These are phyloP conservation scores for Xylaria flabelliformis DNA, from an alignment of 495 filamentous ascomycete species.

Conservation along the genomic window DNA sequence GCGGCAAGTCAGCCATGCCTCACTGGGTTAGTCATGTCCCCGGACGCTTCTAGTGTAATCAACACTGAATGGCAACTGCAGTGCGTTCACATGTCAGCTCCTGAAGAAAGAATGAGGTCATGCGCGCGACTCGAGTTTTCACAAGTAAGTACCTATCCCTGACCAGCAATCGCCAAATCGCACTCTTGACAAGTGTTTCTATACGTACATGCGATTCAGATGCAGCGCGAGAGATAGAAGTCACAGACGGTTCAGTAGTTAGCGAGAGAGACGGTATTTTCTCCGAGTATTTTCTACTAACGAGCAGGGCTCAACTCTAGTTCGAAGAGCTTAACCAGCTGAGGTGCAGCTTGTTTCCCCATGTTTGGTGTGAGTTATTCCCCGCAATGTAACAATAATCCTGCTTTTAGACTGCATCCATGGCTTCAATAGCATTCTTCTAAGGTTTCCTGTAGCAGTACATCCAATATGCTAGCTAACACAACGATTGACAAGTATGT, in stretches of 20 bases:
- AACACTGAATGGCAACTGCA: not conserved
- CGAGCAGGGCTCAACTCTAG: not conserved
- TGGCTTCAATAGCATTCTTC: not conserved
- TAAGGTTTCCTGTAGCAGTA: too few relatives aligned
- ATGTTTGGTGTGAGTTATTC: not conserved
- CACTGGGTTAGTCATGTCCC: slow-evolving; percentile 5
- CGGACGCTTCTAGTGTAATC: not conserved
- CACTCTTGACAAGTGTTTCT: not conserved
- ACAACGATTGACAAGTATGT: not conserved
- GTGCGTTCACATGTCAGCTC: slow-evolving; percentile 23
- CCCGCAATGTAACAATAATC: slow-evolving; percentile 6
- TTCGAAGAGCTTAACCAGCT: not conserved
- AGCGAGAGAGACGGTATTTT: not conserved
- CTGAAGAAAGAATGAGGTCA: slow-evolving; percentile 36
- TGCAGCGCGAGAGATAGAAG: not conserved
- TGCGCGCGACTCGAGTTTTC: slow-evolving; percentile 28
- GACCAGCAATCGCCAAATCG: not conserved
- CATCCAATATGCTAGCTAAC: not conserved
- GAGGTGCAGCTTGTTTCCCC: not conserved
- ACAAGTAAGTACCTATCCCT: not conserved
- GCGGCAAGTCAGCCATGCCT: slow-evolving; percentile 17
- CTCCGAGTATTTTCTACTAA: not conserved
- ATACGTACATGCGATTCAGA: not conserved
- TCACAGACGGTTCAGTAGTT: not conserved
- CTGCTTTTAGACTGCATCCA: not conserved